phyloP scores from a whole-genome alignment of 2,329 filamentous ascomycete species.

The Epichloe uncinata region DNA sequence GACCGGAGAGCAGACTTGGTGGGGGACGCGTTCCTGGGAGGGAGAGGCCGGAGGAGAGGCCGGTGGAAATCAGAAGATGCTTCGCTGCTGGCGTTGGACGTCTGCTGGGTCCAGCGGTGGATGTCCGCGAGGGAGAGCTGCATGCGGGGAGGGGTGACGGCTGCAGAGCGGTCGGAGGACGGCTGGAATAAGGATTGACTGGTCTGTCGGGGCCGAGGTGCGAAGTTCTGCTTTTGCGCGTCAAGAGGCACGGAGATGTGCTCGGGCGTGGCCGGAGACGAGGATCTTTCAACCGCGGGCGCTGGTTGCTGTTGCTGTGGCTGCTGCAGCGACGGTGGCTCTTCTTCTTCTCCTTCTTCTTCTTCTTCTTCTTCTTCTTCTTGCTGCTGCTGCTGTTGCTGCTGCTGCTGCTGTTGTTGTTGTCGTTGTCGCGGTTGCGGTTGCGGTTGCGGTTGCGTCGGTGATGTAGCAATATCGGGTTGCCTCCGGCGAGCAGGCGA shows the following conservation, averaged over 20 bases:
- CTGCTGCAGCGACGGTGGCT: background rate
- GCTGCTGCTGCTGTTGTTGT: background rate
- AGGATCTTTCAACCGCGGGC: background rate
- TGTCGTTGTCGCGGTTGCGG: background rate
- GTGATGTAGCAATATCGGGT: too few relatives aligned
- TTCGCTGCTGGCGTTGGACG: conserved; percentile 24
- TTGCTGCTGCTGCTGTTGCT: background rate
- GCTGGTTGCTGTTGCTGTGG: background rate
- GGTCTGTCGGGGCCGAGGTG: conserved; percentile 25
- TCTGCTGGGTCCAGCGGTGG: conserved; percentile 27
- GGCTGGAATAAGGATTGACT: conserved; percentile 26
- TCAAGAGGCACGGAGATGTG: conserved; percentile 21
- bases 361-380: too few relatives aligned
- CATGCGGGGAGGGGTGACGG: conserved; percentile 25
- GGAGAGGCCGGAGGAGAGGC: conserved; percentile 33
- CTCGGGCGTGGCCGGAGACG: conserved; percentile 21
- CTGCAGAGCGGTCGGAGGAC: conserved; percentile 15
- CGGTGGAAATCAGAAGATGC: conserved; percentile 21
- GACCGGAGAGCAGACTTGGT: conserved; percentile 44
- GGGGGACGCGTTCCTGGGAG: conserved; percentile 39
- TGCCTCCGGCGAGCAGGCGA: conserved; percentile 17
- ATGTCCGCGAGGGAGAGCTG: conserved; percentile 29
- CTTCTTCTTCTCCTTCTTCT: background rate
- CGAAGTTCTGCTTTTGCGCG: conserved; percentile 36
- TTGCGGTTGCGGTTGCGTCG: background rate